A percentile compares a stretch with the other conserved stretches of the same genome.
Evolutionary conservation across 1,139 yeast species (phyloP).

Genomic region (Scheffersomyces quercinus): DNA sequence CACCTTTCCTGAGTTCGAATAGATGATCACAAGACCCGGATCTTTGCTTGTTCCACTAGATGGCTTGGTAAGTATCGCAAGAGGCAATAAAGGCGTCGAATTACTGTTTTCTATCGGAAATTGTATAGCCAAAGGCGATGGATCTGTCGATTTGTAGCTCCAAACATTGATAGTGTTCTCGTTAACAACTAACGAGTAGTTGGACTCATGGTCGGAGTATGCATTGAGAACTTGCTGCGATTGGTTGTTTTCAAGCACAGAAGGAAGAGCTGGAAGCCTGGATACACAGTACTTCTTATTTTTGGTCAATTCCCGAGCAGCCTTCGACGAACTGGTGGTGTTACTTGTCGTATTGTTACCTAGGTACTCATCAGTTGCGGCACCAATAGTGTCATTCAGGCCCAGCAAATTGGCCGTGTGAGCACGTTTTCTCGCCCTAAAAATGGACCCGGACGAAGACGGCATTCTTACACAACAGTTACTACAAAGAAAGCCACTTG

Average conservation of each 20-base stretch:
- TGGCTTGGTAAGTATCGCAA: conserved; percentile 69
- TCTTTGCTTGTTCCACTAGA: conserved; percentile 56
- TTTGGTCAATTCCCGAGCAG: conserved; percentile 54
- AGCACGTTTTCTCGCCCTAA: conserved; percentile 2
- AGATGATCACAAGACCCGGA: conserved; percentile 69
- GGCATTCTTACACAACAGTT: too few relatives aligned
- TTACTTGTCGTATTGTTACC: neutral
- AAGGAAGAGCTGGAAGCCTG: conserved; percentile 59
- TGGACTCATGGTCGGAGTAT: conserved; percentile 52
- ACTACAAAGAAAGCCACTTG: too few relatives aligned
- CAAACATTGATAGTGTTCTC: conserved; percentile 61
- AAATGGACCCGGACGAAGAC: conserved; percentile 2
- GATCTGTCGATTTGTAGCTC: conserved; percentile 64
- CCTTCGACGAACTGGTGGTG: conserved; percentile 1
- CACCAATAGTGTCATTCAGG: neutral
- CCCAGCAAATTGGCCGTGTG: too few relatives aligned
- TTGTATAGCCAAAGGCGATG: conserved; percentile 56
- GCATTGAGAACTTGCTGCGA: conserved; percentile 38
- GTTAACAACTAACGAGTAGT: conserved; percentile 56
- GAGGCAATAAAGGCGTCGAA: conserved; percentile 30
- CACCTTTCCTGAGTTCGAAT: conserved; percentile 54
- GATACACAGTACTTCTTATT: conserved; percentile 61
- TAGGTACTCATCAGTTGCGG: neutral
- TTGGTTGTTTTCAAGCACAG: conserved; percentile 27
- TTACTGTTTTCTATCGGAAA: conserved; percentile 30